Percentiles rank a stretch among this genome's conserved stretches.
These are phyloP conservation scores for Podospora bellae-mahoneyi DNA, from an alignment of 495 filamentous ascomycete genomes.

Conservation along the genomic window DNA sequence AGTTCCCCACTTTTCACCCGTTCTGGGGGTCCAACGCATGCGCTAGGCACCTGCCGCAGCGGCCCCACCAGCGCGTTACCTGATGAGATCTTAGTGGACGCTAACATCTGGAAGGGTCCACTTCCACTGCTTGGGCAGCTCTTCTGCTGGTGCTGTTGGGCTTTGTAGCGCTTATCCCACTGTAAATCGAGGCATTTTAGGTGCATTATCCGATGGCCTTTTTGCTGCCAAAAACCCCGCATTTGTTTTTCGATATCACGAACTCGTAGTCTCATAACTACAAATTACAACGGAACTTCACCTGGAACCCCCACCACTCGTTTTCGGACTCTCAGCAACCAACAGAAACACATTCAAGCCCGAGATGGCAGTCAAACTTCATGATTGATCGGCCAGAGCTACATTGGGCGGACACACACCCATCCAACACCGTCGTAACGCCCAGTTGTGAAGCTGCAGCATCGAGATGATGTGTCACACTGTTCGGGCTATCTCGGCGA, in stretches of 20 bases:
- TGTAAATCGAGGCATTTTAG: slow-evolving; percentile 14
- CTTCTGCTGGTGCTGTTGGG: not conserved
- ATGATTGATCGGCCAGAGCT: not conserved
- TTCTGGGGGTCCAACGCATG: slow-evolving; percentile 1
- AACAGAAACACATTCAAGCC: not conserved
- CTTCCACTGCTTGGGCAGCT: not conserved
- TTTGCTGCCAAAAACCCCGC: not conserved
- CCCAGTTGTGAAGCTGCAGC: not conserved
- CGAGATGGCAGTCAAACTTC: slow-evolving; percentile 1
- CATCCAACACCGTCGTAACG: not conserved
- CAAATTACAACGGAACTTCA: not conserved
- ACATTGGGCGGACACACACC: not conserved
- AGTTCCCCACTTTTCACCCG: not conserved
- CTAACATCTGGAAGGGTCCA: not conserved
- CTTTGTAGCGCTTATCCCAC: not conserved
- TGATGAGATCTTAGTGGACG: not conserved
- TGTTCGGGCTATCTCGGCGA: not conserved
- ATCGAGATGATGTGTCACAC: slow-evolving; percentile 16
- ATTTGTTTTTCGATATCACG: slow-evolving; percentile 1
- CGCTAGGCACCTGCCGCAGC: slow-evolving; percentile 14
- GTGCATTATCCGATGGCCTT: slow-evolving; percentile 32
- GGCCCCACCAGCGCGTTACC: slow-evolving; percentile 4
- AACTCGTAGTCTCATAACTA: not conserved
- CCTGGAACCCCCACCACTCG: not conserved
- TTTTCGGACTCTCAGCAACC: not conserved